These are phyloP conservation scores for Penicillium bialowiezense DNA, from an alignment of 495 filamentous ascomycete species.

Conservation along the genomic window DNA sequence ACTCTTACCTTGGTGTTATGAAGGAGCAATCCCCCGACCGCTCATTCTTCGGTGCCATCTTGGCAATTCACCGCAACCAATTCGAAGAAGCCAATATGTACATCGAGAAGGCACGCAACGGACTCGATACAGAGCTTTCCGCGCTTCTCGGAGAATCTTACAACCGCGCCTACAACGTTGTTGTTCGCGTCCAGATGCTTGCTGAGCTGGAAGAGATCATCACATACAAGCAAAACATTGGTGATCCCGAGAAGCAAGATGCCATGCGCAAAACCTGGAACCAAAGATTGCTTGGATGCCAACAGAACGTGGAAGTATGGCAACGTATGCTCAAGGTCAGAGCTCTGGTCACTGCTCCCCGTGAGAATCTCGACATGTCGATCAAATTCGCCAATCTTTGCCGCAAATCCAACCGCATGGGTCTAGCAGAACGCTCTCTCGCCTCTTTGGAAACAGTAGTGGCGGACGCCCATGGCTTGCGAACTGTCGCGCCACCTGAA, in stretches of 20 bases:
- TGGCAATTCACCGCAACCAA: conserved; percentile 90
- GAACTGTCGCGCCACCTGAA: conserved; percentile 61
- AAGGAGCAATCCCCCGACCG: conserved; percentile 87
- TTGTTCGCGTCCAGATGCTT: conserved; percentile 97
- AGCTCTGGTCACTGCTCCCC: conserved; percentile 82
- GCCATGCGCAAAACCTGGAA: conserved; percentile 94
- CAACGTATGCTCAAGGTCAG: conserved; percentile 95
- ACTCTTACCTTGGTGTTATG: conserved; percentile 92
- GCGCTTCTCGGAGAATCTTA: conserved; percentile 95
- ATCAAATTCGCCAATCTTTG: conserved; percentile 99
- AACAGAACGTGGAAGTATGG: conserved; percentile 97
- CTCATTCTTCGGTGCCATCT: conserved; percentile 94
- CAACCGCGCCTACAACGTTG: conserved; percentile 90
- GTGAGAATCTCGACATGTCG: conserved; percentile 96
- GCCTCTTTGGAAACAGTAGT: conserved; percentile 69
- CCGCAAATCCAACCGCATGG: conserved; percentile 89
- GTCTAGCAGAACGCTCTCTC: conserved; percentile 94
- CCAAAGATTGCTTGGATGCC: conserved; percentile 87
- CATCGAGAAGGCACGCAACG: conserved; percentile 88
- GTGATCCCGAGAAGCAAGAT: conserved; percentile 76
- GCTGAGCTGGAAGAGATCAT: conserved; percentile 98
- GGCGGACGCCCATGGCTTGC: conserved; percentile 52
- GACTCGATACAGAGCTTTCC: conserved; percentile 90
- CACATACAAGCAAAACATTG: conserved; percentile 83
- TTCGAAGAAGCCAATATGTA: conserved; percentile 82